Evolutionary conservation across 148 eudicot species (phyloP), one percentile per base, ranked within the genome.

Genomic region (Chenopodium album): DNA sequence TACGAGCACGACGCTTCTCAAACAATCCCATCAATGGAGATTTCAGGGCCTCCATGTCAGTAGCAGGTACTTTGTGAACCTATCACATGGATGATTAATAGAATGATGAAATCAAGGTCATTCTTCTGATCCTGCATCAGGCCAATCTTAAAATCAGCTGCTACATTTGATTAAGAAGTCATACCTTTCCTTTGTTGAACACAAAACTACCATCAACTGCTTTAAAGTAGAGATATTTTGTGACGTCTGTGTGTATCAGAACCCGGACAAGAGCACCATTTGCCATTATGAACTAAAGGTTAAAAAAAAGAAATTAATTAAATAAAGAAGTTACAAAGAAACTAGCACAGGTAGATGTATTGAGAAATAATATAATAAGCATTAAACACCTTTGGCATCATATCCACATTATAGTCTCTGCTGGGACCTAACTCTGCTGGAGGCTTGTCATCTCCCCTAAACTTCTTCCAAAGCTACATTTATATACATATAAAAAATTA

Each of bases 201-300:
- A 95, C 98, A 83, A 75, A 95, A 84, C 98, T 92, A 11, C 98
- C 98, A 89, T 95, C 98, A 81, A 95, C 97, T 71, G 98, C 96
- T 87, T 95, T 95, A 71, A 95, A 95, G 83, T 69, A 91, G 84
- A 95, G 82, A 83, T 95, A 93, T 73, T 93, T 95, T 54, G 98
- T 95, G 71, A 93, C 98, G 87, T 95, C 92, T 12, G 98, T 93
- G 80, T 95, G 98, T 82, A 95, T 93, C 54, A 95, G 98, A 76
- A 93, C 98, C n/a, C 98, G 93, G 10, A 95, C 96, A 83, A 95
- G 94, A 76, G 92, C 94, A 82, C 98, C 98, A 86, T 93, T 95
- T 76, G 98, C 98, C 98, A 95, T 93, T 77, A 95, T 90, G 83
- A 89, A 95, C 98, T 93, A 87, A 41, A 31, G 46, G 67, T 34